Conservation (phyloP, 2,329 filamentous ascomycete species). For the Aspergillus novoparasiticus region DNA sequence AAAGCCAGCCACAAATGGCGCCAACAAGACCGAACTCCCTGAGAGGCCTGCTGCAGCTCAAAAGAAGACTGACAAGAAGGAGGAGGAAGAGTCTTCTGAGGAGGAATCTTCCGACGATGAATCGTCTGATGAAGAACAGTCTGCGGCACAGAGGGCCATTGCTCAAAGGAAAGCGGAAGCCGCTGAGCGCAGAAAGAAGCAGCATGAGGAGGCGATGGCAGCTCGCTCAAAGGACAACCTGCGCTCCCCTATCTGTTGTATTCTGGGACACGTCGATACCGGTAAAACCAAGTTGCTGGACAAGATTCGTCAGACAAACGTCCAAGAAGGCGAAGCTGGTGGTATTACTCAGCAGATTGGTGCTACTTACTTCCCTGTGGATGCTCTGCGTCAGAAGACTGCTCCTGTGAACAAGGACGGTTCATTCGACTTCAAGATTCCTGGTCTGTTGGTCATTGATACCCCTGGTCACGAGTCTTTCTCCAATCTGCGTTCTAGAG, state of each 20-base stretch:
- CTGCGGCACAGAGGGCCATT: constrained; percentile 72
- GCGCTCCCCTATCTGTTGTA: constrained; percentile 98
- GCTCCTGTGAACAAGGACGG: constrained; percentile 89
- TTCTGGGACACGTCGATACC: constrained; percentile 99
- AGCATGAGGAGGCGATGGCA: constrained; percentile 87
- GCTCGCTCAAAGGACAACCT: constrained; percentile 92
- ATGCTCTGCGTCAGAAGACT: constrained; percentile 90
- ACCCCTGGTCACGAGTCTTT: constrained; percentile 99
- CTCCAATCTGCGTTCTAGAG: constrained; percentile 94
- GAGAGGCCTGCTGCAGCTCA: constrained; percentile 11
- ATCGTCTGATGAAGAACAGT: constrained; percentile 65
- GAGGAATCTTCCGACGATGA: constrained; percentile 51
- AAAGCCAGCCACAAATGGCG: constrained; percentile 31
- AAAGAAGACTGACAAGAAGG: constrained; percentile 21
- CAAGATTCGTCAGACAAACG: constrained; percentile 97
- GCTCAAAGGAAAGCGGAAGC: constrained; percentile 84
- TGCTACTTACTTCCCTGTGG: constrained; percentile 97
- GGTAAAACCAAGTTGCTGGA: constrained; percentile 99
- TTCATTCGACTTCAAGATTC: constrained; percentile 94
- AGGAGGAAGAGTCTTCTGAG: constrained; percentile 31
- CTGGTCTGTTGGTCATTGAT: constrained; percentile 93
- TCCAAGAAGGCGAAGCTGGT: constrained; percentile 97
- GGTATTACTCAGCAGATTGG: constrained; percentile 99
- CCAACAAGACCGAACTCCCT: constrained; percentile 29
- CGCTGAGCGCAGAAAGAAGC: constrained; percentile 82